These are phyloP conservation scores for Neonectria ditissima DNA, from an alignment of 2,329 filamentous ascomycete genomes.

Conservation along the genomic window DNA sequence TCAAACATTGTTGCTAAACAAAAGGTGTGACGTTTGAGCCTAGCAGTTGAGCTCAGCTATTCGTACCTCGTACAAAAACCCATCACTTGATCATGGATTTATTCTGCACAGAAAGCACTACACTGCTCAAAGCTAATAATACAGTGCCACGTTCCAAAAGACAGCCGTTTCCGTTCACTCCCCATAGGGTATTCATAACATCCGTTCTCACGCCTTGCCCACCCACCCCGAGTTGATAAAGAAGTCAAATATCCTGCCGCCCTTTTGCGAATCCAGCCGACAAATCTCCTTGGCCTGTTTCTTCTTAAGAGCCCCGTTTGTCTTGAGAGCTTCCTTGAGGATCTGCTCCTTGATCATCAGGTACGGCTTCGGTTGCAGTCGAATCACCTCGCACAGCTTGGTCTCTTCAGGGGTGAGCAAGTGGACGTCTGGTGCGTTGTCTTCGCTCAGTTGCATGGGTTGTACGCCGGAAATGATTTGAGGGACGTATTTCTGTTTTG, in stretches of 20 bases:
- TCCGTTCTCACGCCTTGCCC: constrained; percentile 73
- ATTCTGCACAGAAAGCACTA: constrained; percentile 9
- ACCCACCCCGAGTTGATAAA: constrained; percentile 95
- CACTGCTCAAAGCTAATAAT: constrained; percentile 1
- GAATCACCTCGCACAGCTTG: constrained; percentile 85
- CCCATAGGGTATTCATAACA: constrained; percentile 42
- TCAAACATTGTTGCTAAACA: background rate
- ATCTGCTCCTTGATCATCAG: constrained; percentile 93
- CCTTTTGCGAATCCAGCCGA: constrained; percentile 85
- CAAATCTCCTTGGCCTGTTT: constrained; percentile 92
- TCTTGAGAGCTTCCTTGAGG: constrained; percentile 90
- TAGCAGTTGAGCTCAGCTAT: background rate
- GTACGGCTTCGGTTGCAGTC: constrained; percentile 94
- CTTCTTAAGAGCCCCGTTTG: constrained; percentile 90
- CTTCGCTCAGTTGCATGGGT: constrained; percentile 76
- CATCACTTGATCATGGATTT: constrained; percentile 3
- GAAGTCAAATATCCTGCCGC: constrained; percentile 90
- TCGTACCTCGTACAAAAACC: background rate
- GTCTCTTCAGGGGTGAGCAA: constrained; percentile 86
- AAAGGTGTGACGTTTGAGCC: background rate
- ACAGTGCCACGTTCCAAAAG: constrained; percentile 13
- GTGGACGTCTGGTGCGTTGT: constrained; percentile 85
- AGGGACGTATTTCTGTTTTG: constrained; percentile 63
- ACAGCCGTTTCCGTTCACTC: constrained; percentile 21
- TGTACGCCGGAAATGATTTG: constrained; percentile 71